Conservation (phyloP, 78 protist species). For the Dictyostelium firmibasis region DNA sequence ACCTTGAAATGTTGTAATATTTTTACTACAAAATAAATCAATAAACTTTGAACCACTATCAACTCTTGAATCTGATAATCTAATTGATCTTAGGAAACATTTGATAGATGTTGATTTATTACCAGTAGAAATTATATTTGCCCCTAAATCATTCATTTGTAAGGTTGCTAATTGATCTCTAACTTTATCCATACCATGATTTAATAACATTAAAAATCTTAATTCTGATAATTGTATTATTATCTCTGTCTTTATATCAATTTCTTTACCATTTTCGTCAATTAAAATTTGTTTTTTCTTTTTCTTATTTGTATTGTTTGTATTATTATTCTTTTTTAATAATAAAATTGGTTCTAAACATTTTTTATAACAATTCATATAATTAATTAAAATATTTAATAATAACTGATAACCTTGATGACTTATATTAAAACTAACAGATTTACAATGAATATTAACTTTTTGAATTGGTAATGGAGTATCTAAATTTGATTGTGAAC, state of each 20-base stretch:
- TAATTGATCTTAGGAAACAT: background rate
- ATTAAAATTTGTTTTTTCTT: background rate
- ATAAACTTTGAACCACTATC: constrained; percentile 21
- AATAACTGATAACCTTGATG: constrained; percentile 1
- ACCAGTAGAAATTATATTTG: background rate
- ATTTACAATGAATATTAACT: constrained; percentile 21
- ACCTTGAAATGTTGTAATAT: constrained; percentile 46
- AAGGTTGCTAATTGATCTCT: background rate
- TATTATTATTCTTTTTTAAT: background rate
- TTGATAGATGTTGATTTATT: background rate
- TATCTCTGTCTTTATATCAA: constrained; percentile 18
- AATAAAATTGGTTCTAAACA: constrained; percentile 16
- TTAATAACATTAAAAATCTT: background rate
- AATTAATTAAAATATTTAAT: background rate
- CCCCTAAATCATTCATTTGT: constrained; percentile 23
- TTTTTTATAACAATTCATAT: constrained; percentile 2
- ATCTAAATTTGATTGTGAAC: background rate
- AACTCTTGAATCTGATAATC: constrained; percentile 32
- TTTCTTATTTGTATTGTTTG: background rate
- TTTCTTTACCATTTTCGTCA: constrained; percentile 10
- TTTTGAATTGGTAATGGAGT: constrained; percentile 9
- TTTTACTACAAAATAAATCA: constrained; percentile 58
- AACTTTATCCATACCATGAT: background rate
- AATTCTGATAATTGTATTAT: constrained; percentile 7
- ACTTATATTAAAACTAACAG: constrained; percentile 14